Base-by-base conservation (phyloP, 352 stramenopile species). In the Phytopythium sindhum region DNA sequence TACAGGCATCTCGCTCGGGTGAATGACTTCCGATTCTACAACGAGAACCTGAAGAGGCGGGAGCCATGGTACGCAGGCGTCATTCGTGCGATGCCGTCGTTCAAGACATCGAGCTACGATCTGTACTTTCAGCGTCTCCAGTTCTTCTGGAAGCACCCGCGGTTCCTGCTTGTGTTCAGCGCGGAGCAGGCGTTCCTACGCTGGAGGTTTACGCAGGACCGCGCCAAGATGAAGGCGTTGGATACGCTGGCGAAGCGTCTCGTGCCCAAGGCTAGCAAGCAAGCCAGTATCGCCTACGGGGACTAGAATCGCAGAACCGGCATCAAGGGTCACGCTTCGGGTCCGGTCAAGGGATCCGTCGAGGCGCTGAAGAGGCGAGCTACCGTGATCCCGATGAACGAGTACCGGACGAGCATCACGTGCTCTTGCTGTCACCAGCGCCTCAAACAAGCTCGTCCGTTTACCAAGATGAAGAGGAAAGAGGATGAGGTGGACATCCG, bases 331-430 rank as follows among this genome's bases (percentile, higher is more conserved):
- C 57, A 63, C 26, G 44, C 44, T 1, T 56, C 57, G 23, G 41
- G 31, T 56, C 57, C 57, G n/a, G 29, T 63, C 12, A 63, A 63
- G 57, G 44, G 57, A 21, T 63, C 57, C 26, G 9, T 4, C 6
- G 12, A 44, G 14, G 57, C 57, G 57, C 35, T 63, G 44, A 31
- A 47, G 50, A 63, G 53, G 57, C 57, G 57, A 42, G 57, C 57
- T 33, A 63, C 48, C 8, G 57, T 63, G 42, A 29, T 63, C 57
- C 31, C 50, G 9, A 55, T 63, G 12, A 45, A 63, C 26, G 57
- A 63, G 57, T 63, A 57, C 47, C 35, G 50, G 28, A 63, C 47
- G 44, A 63, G 57, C 57, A 47, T 51, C 29, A 28, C 50, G 23
- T 63, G 57, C 47, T 63, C 57, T 19, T 44, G 35, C 24, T 63